Percentiles rank a stretch among this genome's conserved stretches.
Evolutionary conservation across 352 stramenopile genomes (phyloP).

Genomic region (Pythium brachiatum): DNA sequence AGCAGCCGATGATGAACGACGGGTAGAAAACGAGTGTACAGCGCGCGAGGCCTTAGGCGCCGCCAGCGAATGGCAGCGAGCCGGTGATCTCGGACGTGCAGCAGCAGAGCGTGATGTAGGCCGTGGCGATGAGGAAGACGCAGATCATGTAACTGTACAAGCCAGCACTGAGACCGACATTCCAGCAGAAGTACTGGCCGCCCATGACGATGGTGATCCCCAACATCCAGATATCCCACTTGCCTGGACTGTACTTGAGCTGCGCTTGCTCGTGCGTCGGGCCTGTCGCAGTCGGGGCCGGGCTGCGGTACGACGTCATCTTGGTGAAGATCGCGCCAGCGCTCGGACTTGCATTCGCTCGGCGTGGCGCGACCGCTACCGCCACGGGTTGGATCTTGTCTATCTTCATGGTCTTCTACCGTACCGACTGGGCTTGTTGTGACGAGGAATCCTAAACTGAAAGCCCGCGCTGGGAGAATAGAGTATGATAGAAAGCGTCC

Average conservation of each 20-base stretch:
- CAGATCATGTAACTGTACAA: constrained; percentile 17
- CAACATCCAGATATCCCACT: constrained; percentile 24
- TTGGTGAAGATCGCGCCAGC: too few species aligned
- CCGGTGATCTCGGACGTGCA: constrained; percentile 27
- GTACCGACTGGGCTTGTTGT: too few species aligned
- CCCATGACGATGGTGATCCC: constrained; percentile 31
- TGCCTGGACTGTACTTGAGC: constrained; percentile 10
- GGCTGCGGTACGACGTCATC: constrained; percentile 19
- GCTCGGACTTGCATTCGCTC: too few species aligned
- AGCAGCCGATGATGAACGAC: constrained; percentile 31
- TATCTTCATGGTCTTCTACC: too few species aligned
- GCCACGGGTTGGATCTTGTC: not conserved
- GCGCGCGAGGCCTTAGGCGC: too few species aligned
- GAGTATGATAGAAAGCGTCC: too few species aligned
- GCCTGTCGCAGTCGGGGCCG: constrained; percentile 23
- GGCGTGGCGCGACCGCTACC: too few species aligned
- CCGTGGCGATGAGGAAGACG: constrained; percentile 15
- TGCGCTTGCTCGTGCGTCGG: not conserved
- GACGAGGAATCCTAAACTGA: too few species aligned
- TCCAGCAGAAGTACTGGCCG: constrained; percentile 33
- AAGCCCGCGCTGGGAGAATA: too few species aligned
- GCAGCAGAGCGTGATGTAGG: constrained; percentile 25
- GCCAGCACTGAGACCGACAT: constrained; percentile 18
- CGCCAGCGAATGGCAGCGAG: constrained; percentile 29
- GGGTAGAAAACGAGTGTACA: constrained; percentile 29